These are phyloP conservation scores for Chalciporus chontae DNA, from an alignment of 768 basidiomycete species.

Conservation along the genomic window DNA sequence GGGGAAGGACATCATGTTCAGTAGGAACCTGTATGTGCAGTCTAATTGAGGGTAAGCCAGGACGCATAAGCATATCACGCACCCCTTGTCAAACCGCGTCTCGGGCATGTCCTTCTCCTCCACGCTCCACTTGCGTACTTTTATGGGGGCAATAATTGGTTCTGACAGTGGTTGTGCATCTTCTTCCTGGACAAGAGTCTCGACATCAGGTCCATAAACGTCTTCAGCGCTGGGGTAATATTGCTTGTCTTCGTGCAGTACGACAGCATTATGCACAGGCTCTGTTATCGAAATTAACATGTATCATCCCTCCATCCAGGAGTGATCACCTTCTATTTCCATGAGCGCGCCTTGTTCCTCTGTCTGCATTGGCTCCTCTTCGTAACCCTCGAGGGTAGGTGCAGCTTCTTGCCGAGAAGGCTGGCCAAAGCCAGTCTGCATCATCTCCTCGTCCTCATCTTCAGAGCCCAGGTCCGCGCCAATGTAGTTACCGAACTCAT, in stretches of 20 bases:
- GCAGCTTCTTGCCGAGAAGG: slow-evolving; percentile 35
- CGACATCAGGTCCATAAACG: slow-evolving; percentile 90
- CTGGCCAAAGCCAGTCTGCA: slow-evolving; percentile 47
- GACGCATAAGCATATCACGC: slow-evolving; percentile 26
- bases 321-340: slow-evolving; percentile 73
- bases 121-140: slow-evolving; percentile 90
- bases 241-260: slow-evolving; percentile 96
- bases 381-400: slow-evolving; percentile 78
- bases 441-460: slow-evolving; percentile 51
- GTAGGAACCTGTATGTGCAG: slow-evolving; percentile 64
- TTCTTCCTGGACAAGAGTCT: slow-evolving; percentile 97
- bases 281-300: slow-evolving; percentile 40
- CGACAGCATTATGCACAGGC: slow-evolving; percentile 74
- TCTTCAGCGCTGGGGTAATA: slow-evolving; percentile 94
- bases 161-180: slow-evolving; percentile 94
- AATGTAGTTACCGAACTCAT: slow-evolving; percentile 97
- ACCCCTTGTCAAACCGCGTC: slow-evolving; percentile 98
- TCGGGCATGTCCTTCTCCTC: slow-evolving; percentile 95
- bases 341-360: slow-evolving; percentile 67
- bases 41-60: slow-evolving; percentile 6
- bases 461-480: slow-evolving; percentile 93
- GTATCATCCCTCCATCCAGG: background rate
- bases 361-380: slow-evolving; percentile 60
- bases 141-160: slow-evolving; percentile 93
- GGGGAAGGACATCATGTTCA: slow-evolving; percentile 88